These are phyloP conservation scores for Trichosporon asahii DNA, from an alignment of 1,284 basidiomycete species.

Conservation along the genomic window DNA sequence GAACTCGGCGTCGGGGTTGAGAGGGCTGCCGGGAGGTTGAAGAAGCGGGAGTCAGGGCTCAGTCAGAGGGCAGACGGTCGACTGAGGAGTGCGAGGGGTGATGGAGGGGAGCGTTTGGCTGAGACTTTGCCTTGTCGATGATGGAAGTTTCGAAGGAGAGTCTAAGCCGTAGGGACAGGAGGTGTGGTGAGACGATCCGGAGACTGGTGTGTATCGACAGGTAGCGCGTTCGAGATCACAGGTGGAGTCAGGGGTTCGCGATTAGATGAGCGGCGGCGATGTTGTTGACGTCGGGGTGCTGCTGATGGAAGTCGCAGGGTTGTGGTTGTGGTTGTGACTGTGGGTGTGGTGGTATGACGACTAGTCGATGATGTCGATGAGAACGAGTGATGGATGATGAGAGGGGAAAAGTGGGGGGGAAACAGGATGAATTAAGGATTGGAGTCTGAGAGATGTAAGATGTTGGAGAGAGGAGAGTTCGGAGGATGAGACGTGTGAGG, in stretches of 20 bases:
- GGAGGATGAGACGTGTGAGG: neutral
- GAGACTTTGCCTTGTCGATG: neutral
- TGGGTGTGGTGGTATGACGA: neutral
- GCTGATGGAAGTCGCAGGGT: neutral
- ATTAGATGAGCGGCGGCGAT: neutral
- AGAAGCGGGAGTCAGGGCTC: neutral
- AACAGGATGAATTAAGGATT: conserved; percentile 1
- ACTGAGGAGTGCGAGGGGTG: neutral
- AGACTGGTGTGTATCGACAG: neutral
- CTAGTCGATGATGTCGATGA: neutral
- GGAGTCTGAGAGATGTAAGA: conserved; percentile 6
- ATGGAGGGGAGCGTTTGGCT: neutral
- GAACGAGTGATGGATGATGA: conserved; percentile 5
- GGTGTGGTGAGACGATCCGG: conserved; percentile 1
- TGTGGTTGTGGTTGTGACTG: neutral
- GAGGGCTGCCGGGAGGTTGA: neutral
- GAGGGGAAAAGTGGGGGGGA: neutral
- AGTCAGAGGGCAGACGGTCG: neutral
- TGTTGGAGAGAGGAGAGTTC: conserved; percentile 1
- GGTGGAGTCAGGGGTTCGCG: neutral
- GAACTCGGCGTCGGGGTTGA: neutral
- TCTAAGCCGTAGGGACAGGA: neutral
- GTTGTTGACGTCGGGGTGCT: neutral
- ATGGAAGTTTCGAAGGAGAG: neutral
- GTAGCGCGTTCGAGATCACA: conserved; percentile 2